Evolutionary conservation across 2,329 filamentous ascomycete genomes (phyloP).

Genomic region (Pseudocercospora musae): DNA sequence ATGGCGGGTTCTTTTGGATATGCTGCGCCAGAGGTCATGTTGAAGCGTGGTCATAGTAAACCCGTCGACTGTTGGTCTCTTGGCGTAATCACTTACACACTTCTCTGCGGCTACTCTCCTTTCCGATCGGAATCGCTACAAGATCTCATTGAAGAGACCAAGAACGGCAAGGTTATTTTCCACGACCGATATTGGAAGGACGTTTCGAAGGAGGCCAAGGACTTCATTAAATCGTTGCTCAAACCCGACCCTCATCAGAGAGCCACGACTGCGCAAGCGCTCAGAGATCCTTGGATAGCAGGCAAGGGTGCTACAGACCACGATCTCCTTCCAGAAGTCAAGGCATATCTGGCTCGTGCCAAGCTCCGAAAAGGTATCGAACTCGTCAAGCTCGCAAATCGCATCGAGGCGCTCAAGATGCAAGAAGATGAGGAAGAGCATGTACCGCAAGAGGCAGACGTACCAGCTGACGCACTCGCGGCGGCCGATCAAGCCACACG

Average conservation of each 20-base stretch:
- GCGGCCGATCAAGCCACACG: slow-evolving; percentile 48
- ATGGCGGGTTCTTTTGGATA: slow-evolving; percentile 99
- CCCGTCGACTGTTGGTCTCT: slow-evolving; percentile 99
- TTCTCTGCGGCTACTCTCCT: slow-evolving; percentile 96
- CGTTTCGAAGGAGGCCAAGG: slow-evolving; percentile 90
- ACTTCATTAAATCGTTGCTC: slow-evolving; percentile 82
- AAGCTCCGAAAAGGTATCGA: slow-evolving; percentile 92
- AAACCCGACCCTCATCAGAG: slow-evolving; percentile 74
- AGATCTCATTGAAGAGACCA: slow-evolving; percentile 94
- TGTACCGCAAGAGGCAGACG: slow-evolving; percentile 54
- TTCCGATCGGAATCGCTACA: slow-evolving; percentile 93
- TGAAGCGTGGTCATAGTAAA: slow-evolving; percentile 95
- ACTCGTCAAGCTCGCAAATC: slow-evolving; percentile 91
- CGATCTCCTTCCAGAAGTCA: slow-evolving; percentile 96
- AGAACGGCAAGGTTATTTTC: slow-evolving; percentile 78
- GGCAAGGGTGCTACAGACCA: slow-evolving; percentile 90
- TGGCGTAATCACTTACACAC: slow-evolving; percentile 96
- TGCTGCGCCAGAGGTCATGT: slow-evolving; percentile 95
- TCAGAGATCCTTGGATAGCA: slow-evolving; percentile 66
- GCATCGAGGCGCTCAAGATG: slow-evolving; percentile 90
- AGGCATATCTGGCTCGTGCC: slow-evolving; percentile 85
- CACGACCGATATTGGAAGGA: slow-evolving; percentile 99
- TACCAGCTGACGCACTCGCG: slow-evolving; percentile 61
- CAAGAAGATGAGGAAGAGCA: slow-evolving; percentile 84
- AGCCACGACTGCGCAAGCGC: slow-evolving; percentile 57